These are phyloP conservation scores for Dissophora ornata DNA, from an alignment of 192 early-diverging fungal species.

Conservation along the genomic window DNA sequence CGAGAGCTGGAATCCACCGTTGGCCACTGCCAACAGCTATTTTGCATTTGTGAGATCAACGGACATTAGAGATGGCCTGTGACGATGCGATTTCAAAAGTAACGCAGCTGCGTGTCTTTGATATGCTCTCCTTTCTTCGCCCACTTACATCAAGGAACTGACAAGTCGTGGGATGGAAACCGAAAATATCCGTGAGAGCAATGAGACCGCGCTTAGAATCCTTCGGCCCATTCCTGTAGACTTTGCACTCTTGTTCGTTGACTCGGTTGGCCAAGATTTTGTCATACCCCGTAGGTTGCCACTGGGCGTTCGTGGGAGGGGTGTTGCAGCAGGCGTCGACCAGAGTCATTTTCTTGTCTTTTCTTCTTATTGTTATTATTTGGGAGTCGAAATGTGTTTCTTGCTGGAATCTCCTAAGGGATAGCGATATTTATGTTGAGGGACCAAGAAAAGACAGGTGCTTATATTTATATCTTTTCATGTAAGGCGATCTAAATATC, in stretches of 20 bases:
- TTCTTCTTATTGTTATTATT: not conserved
- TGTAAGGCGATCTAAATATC: too few relatives aligned
- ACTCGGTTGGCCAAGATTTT: slow-evolving; percentile 23
- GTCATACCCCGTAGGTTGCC: slow-evolving; percentile 18
- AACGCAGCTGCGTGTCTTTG: too few relatives aligned
- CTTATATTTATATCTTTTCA: too few relatives aligned
- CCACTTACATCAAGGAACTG: slow-evolving; percentile 73
- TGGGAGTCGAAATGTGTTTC: too few relatives aligned
- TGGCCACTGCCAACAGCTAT: slow-evolving; percentile 60
- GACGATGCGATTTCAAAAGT: too few relatives aligned
- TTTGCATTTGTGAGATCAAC: too few relatives aligned
- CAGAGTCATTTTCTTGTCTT: slow-evolving; percentile 1
- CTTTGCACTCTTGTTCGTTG: slow-evolving; percentile 15
- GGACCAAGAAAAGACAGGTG: too few relatives aligned
- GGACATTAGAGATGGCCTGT: too few relatives aligned
- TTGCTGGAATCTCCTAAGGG: too few relatives aligned
- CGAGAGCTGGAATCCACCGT: slow-evolving; percentile 67
- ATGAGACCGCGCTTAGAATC: slow-evolving; percentile 69
- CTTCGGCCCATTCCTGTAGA: slow-evolving; percentile 45
- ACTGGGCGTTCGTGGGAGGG: slow-evolving; percentile 21
- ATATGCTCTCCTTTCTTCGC: too few relatives aligned
- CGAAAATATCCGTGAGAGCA: slow-evolving; percentile 75
- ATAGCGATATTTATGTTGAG: too few relatives aligned
- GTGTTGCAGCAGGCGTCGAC: slow-evolving; percentile 40
- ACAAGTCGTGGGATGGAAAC: slow-evolving; percentile 63